phyloP scores from a whole-genome alignment of 306 rosid species.

The Ziziphus jujuba region DNA sequence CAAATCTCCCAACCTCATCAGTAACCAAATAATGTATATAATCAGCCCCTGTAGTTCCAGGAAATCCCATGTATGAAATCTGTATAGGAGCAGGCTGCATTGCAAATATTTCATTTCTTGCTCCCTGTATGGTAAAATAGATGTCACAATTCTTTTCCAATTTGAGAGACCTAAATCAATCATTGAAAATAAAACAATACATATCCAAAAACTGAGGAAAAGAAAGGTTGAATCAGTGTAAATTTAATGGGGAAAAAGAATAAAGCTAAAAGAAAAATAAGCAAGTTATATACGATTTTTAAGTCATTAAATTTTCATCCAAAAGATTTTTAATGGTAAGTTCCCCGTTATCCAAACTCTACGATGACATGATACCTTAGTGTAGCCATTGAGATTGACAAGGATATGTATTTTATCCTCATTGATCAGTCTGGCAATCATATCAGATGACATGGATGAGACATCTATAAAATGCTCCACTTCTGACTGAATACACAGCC shows the following conservation, averaged over 20 bases:
- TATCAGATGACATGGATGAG: slow-evolving; percentile 82
- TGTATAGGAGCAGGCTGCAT: slow-evolving; percentile 95
- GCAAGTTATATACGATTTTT: neutral
- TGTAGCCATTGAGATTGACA: slow-evolving; percentile 92
- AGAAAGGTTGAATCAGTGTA: neutral
- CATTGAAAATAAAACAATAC: neutral
- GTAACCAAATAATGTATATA: slow-evolving; percentile 86
- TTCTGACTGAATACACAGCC: slow-evolving; percentile 85
- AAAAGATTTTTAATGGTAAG: neutral
- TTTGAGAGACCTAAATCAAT: neutral
- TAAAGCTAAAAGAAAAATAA: neutral
- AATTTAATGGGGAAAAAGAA: neutral
- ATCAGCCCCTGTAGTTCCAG: slow-evolving; percentile 93
- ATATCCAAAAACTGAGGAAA: neutral
- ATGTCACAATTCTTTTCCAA: slow-evolving; percentile 3
- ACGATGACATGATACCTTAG: slow-evolving; percentile 53
- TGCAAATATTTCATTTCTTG: slow-evolving; percentile 90
- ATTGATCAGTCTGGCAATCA: slow-evolving; percentile 78
- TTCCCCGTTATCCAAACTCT: neutral
- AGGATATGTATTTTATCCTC: slow-evolving; percentile 83
- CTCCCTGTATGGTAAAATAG: slow-evolving; percentile 59
- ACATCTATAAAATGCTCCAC: slow-evolving; percentile 86
- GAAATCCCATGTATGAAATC: slow-evolving; percentile 97
- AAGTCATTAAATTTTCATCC: neutral
- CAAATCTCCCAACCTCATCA: slow-evolving; percentile 61